Evolutionary conservation across 768 basidiomycete genomes (phyloP), one percentile per base, ranked within the genome.

Genomic region (Strobilomyces dryophilus): DNA sequence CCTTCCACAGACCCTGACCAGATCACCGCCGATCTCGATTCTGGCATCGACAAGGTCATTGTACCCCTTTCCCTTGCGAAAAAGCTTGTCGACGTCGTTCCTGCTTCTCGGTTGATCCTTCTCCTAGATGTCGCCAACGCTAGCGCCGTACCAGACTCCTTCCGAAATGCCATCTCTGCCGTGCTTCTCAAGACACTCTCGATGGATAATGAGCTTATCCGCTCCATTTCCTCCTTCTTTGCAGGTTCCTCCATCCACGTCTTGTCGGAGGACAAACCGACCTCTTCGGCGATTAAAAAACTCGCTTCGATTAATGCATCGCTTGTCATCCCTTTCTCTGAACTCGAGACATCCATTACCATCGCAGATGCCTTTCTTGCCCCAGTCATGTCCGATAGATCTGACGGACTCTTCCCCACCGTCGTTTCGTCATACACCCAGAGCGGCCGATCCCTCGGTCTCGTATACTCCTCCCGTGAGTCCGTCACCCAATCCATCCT

Each of bases 331-430:
- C 85, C 89, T 15, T 79, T 81, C 31, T 79, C 83, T 41, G 81
- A 86, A 46, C 81, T 95, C 47, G 57, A 73, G 44, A 68, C 75
- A 7, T 78, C 83, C 57, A 75, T 94, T 52, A 88, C 87, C 63
- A 70, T 97, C 55, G 82, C 83, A 7, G 90, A 94, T 62, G 88
- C 88, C 24, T 95, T 95, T 75, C 82, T 95, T 47, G 83, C 94
- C 1, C 80, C 86, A 4, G 70, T 97, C 45, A 70, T 78, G 20
- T 92, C 93, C 1, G 95, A 99, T 69, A 84, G 97, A 45, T 76
- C 84, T 0, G 97, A 98, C 68, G 92, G 91, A 32, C 81, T 99
- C 37, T 94, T 92, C 72, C 91, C 95, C 0, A 99, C 97, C 9
- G 77, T 98, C 47, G 87, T 98, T 31, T 86, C 92, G 12, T 85